A percentile compares a stretch with the other conserved stretches of the same genome.
These are phyloP conservation scores for Scedosporium dehoogii DNA, from an alignment of 2,329 filamentous ascomycete genomes.

Conservation along the genomic window DNA sequence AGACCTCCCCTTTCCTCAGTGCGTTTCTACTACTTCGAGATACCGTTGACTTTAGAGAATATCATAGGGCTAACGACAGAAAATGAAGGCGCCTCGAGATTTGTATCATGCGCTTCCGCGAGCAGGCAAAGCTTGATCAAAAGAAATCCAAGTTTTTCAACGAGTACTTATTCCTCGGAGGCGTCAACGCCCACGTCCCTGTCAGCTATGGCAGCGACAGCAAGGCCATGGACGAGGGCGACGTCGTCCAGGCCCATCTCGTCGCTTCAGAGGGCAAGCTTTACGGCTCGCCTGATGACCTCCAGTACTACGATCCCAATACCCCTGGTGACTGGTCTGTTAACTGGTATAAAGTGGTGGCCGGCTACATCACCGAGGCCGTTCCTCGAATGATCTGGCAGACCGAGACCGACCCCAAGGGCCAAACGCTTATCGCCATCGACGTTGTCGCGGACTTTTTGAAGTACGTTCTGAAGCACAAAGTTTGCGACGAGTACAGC, in stretches of 20 bases:
- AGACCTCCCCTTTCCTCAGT: neutral
- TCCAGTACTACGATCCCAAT: constrained; percentile 40
- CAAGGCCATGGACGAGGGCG: constrained; percentile 28
- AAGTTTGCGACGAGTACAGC: constrained; percentile 74
- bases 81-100: constrained; percentile 63
- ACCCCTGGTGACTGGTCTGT: constrained; percentile 56
- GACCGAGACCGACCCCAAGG: constrained; percentile 12
- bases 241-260: constrained; percentile 28
- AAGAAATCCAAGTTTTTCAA: constrained; percentile 57
- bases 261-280: constrained; percentile 28
- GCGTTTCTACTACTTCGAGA: neutral
- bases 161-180: constrained; percentile 75
- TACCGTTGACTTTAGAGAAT: neutral
- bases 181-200: constrained; percentile 47
- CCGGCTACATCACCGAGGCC: constrained; percentile 62
- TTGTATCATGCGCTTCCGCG: constrained; percentile 73
- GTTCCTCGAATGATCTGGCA: constrained; percentile 28
- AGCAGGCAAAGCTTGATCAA: constrained; percentile 62
- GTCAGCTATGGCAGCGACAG: constrained; percentile 41
- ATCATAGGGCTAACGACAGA: neutral
- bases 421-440: constrained; percentile 33
- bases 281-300: constrained; percentile 17
- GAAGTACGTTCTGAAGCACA: constrained; percentile 74
- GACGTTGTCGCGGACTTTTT: constrained; percentile 76
- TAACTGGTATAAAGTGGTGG: constrained; percentile 69